Base-by-base conservation (phyloP, 2,329 filamentous ascomycete genomes). In the Claviceps humidiphila region DNA sequence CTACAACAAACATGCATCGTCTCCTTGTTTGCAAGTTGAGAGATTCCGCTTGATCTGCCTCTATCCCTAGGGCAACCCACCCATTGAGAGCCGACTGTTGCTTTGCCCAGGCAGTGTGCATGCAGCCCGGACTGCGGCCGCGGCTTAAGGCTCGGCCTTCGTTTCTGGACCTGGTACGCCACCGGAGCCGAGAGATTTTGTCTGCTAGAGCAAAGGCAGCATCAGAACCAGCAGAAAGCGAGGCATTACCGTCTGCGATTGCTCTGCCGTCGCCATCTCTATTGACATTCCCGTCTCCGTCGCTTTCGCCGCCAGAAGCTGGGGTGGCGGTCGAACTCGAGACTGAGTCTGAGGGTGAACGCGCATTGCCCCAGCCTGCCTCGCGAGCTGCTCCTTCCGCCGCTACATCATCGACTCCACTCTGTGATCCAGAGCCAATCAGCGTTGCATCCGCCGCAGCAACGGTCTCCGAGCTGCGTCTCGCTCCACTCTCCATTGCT, bases 141-240 rank as follows among this genome's bases (percentile, higher is more conserved):
- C 69, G 67, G 55, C 66, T 78, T 58, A 73, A 69, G 73, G 71
- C 73, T 60, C 71, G 74, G 66, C 74, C 72, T 59, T 77, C 74
- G 56, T 65, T 78, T 58, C 70, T 78, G 64, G 75, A 78, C 55
- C 68, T 78, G 54, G 65, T 74, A 57, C 67, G 68, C 55, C 61
- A 66, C 58, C 61, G 61, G 54, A 66, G 61, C 61, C 60, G 60
- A 59, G 53, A 53, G 30, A 46, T 24, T 20, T 50, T 52, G 24
- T 51, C 50, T 42, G 49, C 17, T 30, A 26, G 7, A 14, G 22
- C 43, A n/a, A 26, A 9, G 20, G 22, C 17, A 3, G 42, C 24
- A 7, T 13, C 22, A 3, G 42, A 6, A 17, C n/a, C 49, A 13
- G 49, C 40, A 39, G 43, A 24, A 30, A 24, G 42, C 42, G 53